Evolutionary conservation across 306 rosid genomes (phyloP).

Genomic region (Fragaria vesca): DNA sequence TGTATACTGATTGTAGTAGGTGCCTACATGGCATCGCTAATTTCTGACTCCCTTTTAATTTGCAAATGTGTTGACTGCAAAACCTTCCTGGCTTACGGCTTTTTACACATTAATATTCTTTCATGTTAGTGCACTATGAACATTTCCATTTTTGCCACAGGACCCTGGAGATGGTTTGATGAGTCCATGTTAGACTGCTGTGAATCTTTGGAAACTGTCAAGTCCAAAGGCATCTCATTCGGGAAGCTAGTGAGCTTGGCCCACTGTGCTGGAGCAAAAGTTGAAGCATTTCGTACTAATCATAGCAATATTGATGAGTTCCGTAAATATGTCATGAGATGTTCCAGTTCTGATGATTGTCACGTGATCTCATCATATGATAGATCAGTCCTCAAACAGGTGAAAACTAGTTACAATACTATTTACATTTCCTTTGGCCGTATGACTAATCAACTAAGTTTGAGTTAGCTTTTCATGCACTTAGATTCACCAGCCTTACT

Average conservation of each 20-base stretch:
- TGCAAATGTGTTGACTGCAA: neutral
- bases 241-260: slow-evolving; percentile 90
- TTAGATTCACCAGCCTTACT: neutral
- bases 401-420: slow-evolving; percentile 10
- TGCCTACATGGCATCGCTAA: neutral
- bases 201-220: slow-evolving; percentile 81
- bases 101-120: neutral
- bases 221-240: slow-evolving; percentile 77
- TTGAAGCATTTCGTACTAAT: slow-evolving; percentile 75
- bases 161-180: slow-evolving; percentile 99
- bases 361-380: slow-evolving; percentile 83
- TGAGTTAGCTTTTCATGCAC: neutral
- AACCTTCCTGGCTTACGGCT: neutral
- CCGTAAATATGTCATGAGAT: slow-evolving; percentile 55
- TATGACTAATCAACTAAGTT: neutral
- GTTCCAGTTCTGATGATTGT: slow-evolving; percentile 73
- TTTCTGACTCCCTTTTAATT: neutral
- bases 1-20: neutral
- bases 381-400: slow-evolving; percentile 79
- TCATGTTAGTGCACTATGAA: slow-evolving; percentile 7
- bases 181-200: slow-evolving; percentile 97
- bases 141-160: slow-evolving; percentile 33
- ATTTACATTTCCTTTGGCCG: neutral
- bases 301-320: slow-evolving; percentile 61
- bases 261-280: slow-evolving; percentile 95